phyloP scores from a whole-genome alignment of 1,284 basidiomycete species.

The Moniliophthora roreri region DNA sequence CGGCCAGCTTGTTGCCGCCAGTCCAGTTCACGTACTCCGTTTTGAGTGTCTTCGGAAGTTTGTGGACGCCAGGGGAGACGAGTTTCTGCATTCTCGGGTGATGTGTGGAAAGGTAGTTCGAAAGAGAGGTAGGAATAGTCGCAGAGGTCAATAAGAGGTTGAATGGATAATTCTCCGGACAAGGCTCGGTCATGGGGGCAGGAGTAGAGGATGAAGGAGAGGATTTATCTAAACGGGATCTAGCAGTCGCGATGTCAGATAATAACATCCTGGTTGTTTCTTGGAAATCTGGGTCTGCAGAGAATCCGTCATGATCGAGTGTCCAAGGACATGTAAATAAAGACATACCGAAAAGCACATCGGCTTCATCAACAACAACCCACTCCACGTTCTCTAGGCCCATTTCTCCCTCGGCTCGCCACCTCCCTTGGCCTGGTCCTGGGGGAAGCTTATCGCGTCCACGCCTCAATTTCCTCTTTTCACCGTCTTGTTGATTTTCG shows the following conservation, averaged over 20 bases:
- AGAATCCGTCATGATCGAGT: conserved; percentile 1
- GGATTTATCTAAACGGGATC: conserved; percentile 49
- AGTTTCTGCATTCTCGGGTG: conserved; percentile 67
- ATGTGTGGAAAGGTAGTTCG: conserved; percentile 58
- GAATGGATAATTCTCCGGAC: conserved; percentile 58
- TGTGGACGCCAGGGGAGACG: conserved; percentile 78
- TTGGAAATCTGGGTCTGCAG: conserved; percentile 75
- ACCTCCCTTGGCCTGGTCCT: conserved; percentile 26
- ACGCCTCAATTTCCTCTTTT: conserved; percentile 24
- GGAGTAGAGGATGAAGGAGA: conserved; percentile 19
- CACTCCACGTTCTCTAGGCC: conserved; percentile 72
- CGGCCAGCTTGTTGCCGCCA: conserved; percentile 76
- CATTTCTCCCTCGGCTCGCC: conserved; percentile 47
- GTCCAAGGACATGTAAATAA: conserved; percentile 1
- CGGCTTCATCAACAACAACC: conserved; percentile 88
- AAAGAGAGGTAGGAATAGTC: conserved; percentile 80
- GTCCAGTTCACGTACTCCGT: conserved; percentile 75
- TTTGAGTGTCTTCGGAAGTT: conserved; percentile 67
- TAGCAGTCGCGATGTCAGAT: conserved; percentile 65
- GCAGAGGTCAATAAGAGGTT: conserved; percentile 83
- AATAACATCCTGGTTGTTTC: conserved; percentile 68
- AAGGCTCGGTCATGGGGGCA: conserved; percentile 13
- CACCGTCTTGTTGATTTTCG: conserved; percentile 19
- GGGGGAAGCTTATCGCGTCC: conserved; percentile 32
- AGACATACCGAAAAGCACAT: conserved; percentile 78